phyloP scores from a whole-genome alignment of 192 early-diverging fungal genomes.

The Dissophora ornata region DNA sequence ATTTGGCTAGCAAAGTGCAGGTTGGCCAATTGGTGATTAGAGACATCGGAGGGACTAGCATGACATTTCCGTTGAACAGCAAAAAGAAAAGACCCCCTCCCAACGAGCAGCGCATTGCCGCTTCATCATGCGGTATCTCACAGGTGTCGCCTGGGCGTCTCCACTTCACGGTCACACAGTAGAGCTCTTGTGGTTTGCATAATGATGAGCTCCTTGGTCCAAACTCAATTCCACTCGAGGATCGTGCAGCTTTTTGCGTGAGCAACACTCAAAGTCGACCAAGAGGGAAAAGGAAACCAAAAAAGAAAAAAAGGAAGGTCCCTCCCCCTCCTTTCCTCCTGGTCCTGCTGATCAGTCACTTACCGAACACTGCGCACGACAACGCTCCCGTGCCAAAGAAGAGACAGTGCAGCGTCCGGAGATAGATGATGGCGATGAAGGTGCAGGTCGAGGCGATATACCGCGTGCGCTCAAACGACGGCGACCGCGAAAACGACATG shows the following conservation, averaged over 20 bases:
- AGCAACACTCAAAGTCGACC: no score
- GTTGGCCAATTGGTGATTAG: neutral
- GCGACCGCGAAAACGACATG: slow-evolving; percentile 44
- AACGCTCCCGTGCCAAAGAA: slow-evolving; percentile 52
- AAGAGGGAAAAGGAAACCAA: no score
- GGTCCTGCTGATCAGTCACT: slow-evolving; percentile 4
- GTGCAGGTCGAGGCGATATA: slow-evolving; percentile 52
- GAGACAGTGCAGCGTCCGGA: slow-evolving; percentile 49
- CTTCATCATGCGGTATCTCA: neutral
- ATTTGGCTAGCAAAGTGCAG: slow-evolving; percentile 36
- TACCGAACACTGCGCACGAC: slow-evolving; percentile 53
- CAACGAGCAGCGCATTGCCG: no score
- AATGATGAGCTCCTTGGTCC: no score
- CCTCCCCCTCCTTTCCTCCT: neutral
- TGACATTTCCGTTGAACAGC: no score
- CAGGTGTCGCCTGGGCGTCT: neutral
- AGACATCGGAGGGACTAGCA: no score
- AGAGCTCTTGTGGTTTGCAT: neutral
- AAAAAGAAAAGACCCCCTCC: no score
- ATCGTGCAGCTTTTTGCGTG: no score
- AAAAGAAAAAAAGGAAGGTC: neutral
- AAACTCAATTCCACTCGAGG: no score
- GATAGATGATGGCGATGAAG: slow-evolving; percentile 52
- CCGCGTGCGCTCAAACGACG: slow-evolving; percentile 46
- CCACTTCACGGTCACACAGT: no score